Evolutionary conservation across 306 rosid species (phyloP), one percentile per base, ranked within the genome.

Genomic region (Quercus alba): DNA sequence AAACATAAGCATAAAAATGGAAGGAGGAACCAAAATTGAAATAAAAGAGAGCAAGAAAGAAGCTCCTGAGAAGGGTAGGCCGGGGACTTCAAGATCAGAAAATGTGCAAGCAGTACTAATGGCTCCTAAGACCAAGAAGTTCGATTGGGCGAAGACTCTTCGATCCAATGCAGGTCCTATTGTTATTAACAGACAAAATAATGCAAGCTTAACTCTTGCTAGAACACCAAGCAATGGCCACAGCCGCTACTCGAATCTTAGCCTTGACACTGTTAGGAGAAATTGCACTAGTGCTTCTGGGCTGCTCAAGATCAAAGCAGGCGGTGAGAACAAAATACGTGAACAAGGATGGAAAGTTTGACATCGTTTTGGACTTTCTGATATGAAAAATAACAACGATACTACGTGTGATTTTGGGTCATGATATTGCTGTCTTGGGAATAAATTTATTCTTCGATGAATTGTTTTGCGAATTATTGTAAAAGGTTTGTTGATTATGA

Each of bases 111-210:
- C 46, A 41, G 46, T 69, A 61, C 71, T 35, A 71, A 31, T 51
- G 52, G 76, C 15, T 41, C 25, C 23, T 9, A 64, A 74, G 46
- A 30, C 33, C 7, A 83, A 78, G 76, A 90, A 84, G 84, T 73
- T 90, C 87, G 92, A 91, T 64, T 90, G 98, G 98, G 88, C 63
- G 41, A 87, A 79, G 79, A 87, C 75, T 57, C 85, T 90, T 23
- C 26, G 94, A 26, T 70, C 49, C 20, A 82, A 82, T 77, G 79
- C 84, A 15, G 82, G 79, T 6, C 78, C 81, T 73, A 76, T 73
- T 77, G 61, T 31, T 72, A 81, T 63, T 1, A 69, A 58, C 14
- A 72, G 81, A 73, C 38, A 66, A 76, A 74, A 26, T 75, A 74
- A 31, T 75, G 73, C 77, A 5, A 78, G 68, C 44, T 81, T 75